A percentile compares a stretch with the other conserved stretches of the same genome.
Conservation (phyloP, 768 basidiomycete species). For the Xerocomellus amylosporus region DNA sequence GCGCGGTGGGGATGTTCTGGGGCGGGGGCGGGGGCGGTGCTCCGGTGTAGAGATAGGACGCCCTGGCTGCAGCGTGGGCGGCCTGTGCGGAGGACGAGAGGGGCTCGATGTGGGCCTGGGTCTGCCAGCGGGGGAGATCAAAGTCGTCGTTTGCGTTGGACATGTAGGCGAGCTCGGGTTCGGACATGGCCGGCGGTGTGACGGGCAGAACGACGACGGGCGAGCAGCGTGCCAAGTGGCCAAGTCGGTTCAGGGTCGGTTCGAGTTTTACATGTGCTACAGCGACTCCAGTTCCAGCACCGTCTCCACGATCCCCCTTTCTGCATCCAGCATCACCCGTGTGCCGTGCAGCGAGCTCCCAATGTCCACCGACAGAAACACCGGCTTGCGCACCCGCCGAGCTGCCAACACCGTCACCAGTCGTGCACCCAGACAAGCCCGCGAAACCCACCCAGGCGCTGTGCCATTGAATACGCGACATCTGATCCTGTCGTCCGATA, state of each 20-base stretch:
- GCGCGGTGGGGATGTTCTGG: conserved; percentile 28
- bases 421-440: background rate
- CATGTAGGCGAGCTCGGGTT: conserved; percentile 74
- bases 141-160: conserved; percentile 78
- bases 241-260: conserved; percentile 32
- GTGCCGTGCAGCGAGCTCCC: conserved; percentile 47
- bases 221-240: too few species aligned
- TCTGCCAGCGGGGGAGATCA: conserved; percentile 61
- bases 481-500: conserved; percentile 63
- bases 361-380: conserved; percentile 72
- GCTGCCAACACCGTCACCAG: conserved; percentile 39
- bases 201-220: too few species aligned
- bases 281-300: conserved; percentile 35
- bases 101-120: conserved; percentile 43
- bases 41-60: conserved; percentile 52
- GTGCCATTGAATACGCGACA: conserved; percentile 69
- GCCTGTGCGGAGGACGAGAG: conserved; percentile 61
- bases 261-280: conserved; percentile 8
- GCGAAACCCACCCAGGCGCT: conserved; percentile 65
- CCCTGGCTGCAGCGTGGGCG: conserved; percentile 44
- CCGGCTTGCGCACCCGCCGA: conserved; percentile 58
- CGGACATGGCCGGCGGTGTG: conserved; percentile 69
- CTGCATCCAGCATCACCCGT: conserved; percentile 51
- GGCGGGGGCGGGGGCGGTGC: conserved; percentile 40
- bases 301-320: conserved; percentile 55